Evolutionary conservation across 1,284 basidiomycete species (phyloP).

Genomic region (Cryptococcus floricola): DNA sequence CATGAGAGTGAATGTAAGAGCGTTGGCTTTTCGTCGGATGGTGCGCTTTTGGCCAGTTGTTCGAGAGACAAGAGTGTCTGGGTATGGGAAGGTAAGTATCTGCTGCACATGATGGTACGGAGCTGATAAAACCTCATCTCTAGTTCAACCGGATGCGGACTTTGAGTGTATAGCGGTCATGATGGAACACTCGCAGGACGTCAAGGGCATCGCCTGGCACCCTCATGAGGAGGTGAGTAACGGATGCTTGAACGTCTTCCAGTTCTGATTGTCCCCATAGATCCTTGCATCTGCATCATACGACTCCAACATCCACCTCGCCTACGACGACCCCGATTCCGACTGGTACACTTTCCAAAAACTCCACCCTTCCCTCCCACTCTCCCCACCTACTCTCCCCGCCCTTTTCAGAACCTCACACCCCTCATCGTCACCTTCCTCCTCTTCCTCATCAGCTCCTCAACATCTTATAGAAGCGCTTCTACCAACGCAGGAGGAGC

Average conservation of each 20-base stretch:
- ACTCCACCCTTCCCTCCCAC: constrained; percentile 68
- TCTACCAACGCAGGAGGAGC: constrained; percentile 22
- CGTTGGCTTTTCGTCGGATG: constrained; percentile 75
- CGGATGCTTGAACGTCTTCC: background rate
- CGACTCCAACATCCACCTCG: constrained; percentile 93
- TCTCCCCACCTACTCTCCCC: constrained; percentile 21
- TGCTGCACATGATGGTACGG: background rate
- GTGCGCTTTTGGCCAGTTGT: constrained; percentile 83
- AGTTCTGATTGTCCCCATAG: constrained; percentile 50
- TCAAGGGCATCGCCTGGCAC: constrained; percentile 94
- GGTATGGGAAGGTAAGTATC: constrained; percentile 87
- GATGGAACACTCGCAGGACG: constrained; percentile 97
- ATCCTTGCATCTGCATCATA: constrained; percentile 95
- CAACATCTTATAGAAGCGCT: constrained; percentile 13
- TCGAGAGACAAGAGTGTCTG: constrained; percentile 96
- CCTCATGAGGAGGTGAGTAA: constrained; percentile 78
- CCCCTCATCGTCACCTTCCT: too few species aligned
- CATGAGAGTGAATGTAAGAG: constrained; percentile 98
- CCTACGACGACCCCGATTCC: constrained; percentile 87
- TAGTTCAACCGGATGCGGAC: constrained; percentile 84
- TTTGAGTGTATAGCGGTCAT: constrained; percentile 93
- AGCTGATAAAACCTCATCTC: background rate
- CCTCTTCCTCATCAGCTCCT: constrained; percentile 3
- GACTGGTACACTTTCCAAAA: constrained; percentile 91
- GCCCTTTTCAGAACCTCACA: too few species aligned